Evolutionary conservation across 73 alveolate genomes (phyloP).

Genomic region (Paramecium biaurelia): DNA sequence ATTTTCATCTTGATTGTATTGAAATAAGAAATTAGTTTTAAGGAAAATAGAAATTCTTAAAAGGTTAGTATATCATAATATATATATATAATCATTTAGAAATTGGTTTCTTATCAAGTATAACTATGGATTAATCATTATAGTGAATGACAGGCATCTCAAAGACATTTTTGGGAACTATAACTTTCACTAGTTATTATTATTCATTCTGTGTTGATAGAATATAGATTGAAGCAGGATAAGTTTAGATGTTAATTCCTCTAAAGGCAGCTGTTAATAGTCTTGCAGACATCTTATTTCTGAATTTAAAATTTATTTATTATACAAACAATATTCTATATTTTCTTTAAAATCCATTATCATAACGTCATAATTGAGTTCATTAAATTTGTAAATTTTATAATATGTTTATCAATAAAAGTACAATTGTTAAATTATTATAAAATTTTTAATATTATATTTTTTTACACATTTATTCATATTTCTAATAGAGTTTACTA

Average conservation of each 20-base stretch:
- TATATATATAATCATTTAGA: not conserved
- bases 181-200: not conserved
- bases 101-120: not conserved
- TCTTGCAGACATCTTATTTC: not conserved
- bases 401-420: not conserved
- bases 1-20: too few relatives aligned
- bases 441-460: not conserved
- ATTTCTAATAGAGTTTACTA: too few relatives aligned
- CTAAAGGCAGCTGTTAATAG: not conserved
- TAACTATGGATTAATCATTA: not conserved
- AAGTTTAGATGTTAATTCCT: not conserved
- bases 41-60: not conserved
- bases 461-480: not conserved
- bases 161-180: not conserved
- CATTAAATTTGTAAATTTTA: not conserved
- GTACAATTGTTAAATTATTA: not conserved
- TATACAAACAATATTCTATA: not conserved
- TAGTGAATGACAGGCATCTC: not conserved
- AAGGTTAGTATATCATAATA: not conserved
- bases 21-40: not conserved
- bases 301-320: not conserved
- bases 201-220: not conserved
- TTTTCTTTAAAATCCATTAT: not conserved
- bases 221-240: not conserved
- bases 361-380: slow-evolving; percentile 4